Evolutionary conservation across 306 rosid species (phyloP).

Genomic region (Cucumis hystrix): DNA sequence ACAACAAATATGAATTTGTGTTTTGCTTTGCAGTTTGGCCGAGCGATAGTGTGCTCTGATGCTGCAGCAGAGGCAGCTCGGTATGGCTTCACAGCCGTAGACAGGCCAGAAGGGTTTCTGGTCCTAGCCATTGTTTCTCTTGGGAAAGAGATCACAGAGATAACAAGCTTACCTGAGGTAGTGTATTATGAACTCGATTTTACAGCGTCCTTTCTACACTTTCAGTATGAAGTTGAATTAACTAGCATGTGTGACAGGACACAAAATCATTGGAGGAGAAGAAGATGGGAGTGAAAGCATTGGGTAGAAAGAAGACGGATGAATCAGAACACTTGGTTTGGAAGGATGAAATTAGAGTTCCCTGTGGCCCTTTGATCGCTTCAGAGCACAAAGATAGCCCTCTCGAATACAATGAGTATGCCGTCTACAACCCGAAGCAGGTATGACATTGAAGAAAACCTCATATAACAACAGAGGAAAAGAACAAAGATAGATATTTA

Average conservation of each 20-base stretch:
- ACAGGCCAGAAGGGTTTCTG: conserved; percentile 80
- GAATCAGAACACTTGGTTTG: conserved; percentile 66
- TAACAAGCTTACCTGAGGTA: conserved; percentile 43
- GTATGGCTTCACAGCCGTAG: conserved; percentile 72
- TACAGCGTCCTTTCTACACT: neutral
- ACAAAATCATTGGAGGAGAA: conserved; percentile 42
- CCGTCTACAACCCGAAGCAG: conserved; percentile 61
- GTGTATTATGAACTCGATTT: neutral
- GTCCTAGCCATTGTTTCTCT: conserved; percentile 73
- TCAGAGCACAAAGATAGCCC: conserved; percentile 53
- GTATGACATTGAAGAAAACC: conserved; percentile 9
- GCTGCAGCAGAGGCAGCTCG: conserved; percentile 76
- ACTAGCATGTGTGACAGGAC: conserved; percentile 23
- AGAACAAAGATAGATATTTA: neutral
- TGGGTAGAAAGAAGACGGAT: conserved; percentile 59
- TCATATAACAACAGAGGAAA: neutral
- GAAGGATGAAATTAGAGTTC: conserved; percentile 77
- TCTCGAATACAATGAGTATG: conserved; percentile 66
- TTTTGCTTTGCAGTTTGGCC: conserved; percentile 44
- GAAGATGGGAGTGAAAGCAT: conserved; percentile 54
- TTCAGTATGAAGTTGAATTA: neutral
- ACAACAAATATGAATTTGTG: neutral
- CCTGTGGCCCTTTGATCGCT: conserved; percentile 47
- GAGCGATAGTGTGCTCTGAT: conserved; percentile 59
- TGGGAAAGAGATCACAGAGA: conserved; percentile 36